Base-by-base conservation (phyloP, 805 yeast species). In the Yarrowia bubula region DNA sequence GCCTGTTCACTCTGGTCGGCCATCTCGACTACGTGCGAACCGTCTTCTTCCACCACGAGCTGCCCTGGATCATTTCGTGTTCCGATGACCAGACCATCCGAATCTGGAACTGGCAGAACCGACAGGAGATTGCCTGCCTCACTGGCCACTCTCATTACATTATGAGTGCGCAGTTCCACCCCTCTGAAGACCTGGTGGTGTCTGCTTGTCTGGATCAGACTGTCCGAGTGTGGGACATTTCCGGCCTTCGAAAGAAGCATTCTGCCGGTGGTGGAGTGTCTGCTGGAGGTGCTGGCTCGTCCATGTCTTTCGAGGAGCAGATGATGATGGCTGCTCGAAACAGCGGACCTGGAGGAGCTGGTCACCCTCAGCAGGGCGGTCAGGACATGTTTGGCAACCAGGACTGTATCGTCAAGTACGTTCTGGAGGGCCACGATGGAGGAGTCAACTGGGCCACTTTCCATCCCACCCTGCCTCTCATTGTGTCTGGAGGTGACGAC, bases 41-140 rank as follows among this genome's bases (percentile, higher is more conserved):
- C 15, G 98, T 91, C 22, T 89, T 86, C 69, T 95, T 95, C 84
- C 99, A 95, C 79, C 88, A 86, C 71, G 97, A 92, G 75, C 81
- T 95, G 75, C 99, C 99, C 8, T 95, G 99, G 99, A 89, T 95
- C 74, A 85, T 95, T 67, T 88, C 97, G 31, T 87, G 95, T 67
- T 90, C 97, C 50, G 99, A 95, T 77, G 99, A 95, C 80, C 99
- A 95, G 79, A 95, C 99, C 37, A 92, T 96, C 69, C 84, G 99
- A 75, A 93, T 95, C 70, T 95, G 99, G 99, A 96, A 95, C 79
- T 95, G 99, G 99, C 99, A 96, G 80, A 92, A 92, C 76, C 86
- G 99, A 71, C 93, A 92, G 75, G 98, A 95, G 73, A 89, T 95
- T 73, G 98, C 98, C 9, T 91, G 97, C 73, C 80, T 95, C 70